phyloP scores from a whole-genome alignment of 208 protist species.

The Crithidia bombi region DNA sequence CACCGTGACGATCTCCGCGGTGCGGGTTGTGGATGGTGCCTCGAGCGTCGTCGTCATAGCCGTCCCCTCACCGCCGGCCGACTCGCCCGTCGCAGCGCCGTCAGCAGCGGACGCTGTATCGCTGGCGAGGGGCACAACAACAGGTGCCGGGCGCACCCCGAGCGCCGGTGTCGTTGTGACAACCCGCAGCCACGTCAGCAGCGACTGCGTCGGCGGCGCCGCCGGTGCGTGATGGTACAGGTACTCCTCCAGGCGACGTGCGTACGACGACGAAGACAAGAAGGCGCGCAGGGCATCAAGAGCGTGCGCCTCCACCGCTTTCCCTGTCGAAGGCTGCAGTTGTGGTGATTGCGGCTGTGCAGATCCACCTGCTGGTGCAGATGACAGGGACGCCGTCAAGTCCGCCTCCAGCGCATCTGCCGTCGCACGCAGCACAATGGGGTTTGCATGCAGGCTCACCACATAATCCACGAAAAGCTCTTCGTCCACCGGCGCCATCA shows the following conservation, averaged over 20 bases:
- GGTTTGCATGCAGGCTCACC: conserved; percentile 43
- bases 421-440: conserved; percentile 46
- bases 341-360: conserved; percentile 4
- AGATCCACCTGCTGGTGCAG: background rate
- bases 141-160: conserved; percentile 39
- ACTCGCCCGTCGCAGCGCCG: conserved; percentile 2
- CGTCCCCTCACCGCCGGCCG: conserved; percentile 16
- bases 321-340: conserved; percentile 12
- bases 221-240: conserved; percentile 21
- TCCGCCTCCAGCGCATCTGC: conserved; percentile 31
- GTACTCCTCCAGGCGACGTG: conserved; percentile 35
- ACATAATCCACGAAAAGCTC: conserved; percentile 73
- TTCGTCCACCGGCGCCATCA: conserved; percentile 68
- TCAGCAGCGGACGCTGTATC: background rate
- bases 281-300: conserved; percentile 11
- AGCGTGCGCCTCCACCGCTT: background rate
- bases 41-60: conserved; percentile 21
- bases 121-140: conserved; percentile 19
- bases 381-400: background rate
- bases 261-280: conserved; percentile 13
- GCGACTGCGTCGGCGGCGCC: conserved; percentile 26
- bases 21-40: conserved; percentile 40
- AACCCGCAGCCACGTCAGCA: conserved; percentile 73
- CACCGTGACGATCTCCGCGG: conserved; percentile 44
- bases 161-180: conserved; percentile 51